Conservation (phyloP, 1,139 yeast genomes). For the Wickerhamiella infanticola region DNA sequence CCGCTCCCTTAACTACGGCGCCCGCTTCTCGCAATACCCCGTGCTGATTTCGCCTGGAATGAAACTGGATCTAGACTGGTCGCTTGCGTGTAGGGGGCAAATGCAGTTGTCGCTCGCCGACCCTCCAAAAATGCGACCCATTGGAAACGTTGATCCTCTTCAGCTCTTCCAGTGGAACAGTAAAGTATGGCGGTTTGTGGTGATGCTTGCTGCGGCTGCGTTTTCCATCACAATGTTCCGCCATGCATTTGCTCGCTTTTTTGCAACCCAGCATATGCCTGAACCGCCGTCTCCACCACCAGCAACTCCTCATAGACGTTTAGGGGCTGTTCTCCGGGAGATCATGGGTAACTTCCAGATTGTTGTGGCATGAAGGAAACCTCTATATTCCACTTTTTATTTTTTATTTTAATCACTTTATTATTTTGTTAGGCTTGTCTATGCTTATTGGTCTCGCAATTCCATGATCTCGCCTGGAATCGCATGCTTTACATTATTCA, state of each 20-base stretch:
- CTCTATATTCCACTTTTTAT: neutral
- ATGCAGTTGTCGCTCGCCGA: neutral
- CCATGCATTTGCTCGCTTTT: neutral
- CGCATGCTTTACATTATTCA: slow-evolving; percentile 20
- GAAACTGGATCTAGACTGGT: slow-evolving; percentile 1
- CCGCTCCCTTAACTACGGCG: slow-evolving; percentile 3
- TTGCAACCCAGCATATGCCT: slow-evolving; percentile 5
- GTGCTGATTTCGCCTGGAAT: neutral
- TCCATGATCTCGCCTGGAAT: slow-evolving; percentile 20
- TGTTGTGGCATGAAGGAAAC: neutral
- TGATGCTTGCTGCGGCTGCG: slow-evolving; percentile 8
- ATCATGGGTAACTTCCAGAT: neutral
- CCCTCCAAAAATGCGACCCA: slow-evolving; percentile 7
- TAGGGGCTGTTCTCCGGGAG: neutral
- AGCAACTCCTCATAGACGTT: neutral
- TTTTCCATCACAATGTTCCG: slow-evolving; percentile 1
- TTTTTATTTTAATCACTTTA: too few relatives aligned
- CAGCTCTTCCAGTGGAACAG: slow-evolving; percentile 11
- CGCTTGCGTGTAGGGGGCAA: neutral
- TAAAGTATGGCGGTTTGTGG: slow-evolving; percentile 6
- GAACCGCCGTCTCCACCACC: slow-evolving; percentile 1
- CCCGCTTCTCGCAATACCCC: slow-evolving; percentile 3
- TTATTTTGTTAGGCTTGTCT: neutral
- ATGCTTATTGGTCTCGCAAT: neutral
- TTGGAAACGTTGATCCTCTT: slow-evolving; percentile 14